Conservation (phyloP, 257 asterid genomes). For the Ocimum tenuiflorum region DNA sequence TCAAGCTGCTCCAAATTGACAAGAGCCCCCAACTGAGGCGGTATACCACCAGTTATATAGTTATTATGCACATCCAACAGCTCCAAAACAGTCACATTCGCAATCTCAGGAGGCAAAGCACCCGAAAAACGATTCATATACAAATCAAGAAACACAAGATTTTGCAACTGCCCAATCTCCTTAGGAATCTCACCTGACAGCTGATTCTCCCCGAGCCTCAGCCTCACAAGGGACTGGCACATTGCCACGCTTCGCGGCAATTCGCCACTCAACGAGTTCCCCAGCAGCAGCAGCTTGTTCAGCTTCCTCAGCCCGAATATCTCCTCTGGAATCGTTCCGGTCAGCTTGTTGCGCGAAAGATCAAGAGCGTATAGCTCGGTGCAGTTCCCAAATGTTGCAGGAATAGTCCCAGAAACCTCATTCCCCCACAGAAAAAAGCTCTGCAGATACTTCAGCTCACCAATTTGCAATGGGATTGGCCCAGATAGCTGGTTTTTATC, state of each 20-base stretch:
- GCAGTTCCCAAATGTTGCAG: constrained; percentile 64
- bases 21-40: constrained; percentile 57
- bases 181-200: constrained; percentile 87
- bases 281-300: constrained; percentile 71
- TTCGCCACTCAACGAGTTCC: constrained; percentile 64
- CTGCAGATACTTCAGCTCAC: constrained; percentile 68
- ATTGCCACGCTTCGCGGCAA: constrained; percentile 50
- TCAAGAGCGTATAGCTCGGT: constrained; percentile 86
- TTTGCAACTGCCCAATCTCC: constrained; percentile 75
- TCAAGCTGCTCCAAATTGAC: constrained; percentile 87
- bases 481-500: constrained; percentile 79
- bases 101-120: constrained; percentile 59
- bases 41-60: constrained; percentile 54
- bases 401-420: constrained; percentile 68
- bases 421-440: constrained; percentile 87
- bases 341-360: constrained; percentile 69
- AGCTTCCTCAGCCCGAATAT: constrained; percentile 63
- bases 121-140: constrained; percentile 83
- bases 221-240: constrained; percentile 79
- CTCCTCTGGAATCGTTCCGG: constrained; percentile 82
- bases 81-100: constrained; percentile 75
- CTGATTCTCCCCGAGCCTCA: constrained; percentile 86
- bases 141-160: constrained; percentile 89
- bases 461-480: constrained; percentile 57
- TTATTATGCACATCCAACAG: constrained; percentile 73